A percentile compares a stretch with the other conserved stretches of the same genome.
Evolutionary conservation across 192 early-diverging fungal genomes (phyloP).

Genomic region (Allomyces arbusculus): DNA sequence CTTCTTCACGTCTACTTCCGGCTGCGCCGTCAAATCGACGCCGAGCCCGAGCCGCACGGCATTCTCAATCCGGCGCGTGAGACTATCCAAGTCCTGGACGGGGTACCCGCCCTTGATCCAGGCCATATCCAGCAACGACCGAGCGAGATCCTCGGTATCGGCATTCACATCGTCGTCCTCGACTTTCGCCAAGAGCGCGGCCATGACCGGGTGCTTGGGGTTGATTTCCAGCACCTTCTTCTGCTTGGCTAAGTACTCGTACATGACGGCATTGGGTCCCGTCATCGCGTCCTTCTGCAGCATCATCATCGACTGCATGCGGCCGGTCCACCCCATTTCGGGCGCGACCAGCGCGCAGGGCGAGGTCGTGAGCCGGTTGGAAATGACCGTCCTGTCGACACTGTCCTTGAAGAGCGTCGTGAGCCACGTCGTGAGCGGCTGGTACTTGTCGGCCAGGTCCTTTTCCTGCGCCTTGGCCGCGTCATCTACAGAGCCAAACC

Average conservation of each 20-base stretch:
- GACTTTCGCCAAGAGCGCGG: constrained; percentile 23
- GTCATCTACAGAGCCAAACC: constrained; percentile 18
- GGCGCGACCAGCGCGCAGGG: constrained; percentile 49
- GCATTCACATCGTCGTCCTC: constrained; percentile 23
- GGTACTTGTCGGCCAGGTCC: constrained; percentile 15
- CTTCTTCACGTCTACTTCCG: background rate
- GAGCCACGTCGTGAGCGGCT: constrained; percentile 25
- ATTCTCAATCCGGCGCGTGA: background rate
- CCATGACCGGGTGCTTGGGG: constrained; percentile 38
- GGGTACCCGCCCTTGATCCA: background rate
- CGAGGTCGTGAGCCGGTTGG: constrained; percentile 54
- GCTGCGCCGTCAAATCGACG: background rate
- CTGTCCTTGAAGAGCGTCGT: constrained; percentile 4
- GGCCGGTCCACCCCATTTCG: constrained; percentile 39
- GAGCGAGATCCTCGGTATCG: constrained; percentile 10
- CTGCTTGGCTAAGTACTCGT: constrained; percentile 22
- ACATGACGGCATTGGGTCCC: constrained; percentile 9
- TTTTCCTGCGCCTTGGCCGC: constrained; percentile 7
- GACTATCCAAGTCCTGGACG: background rate
- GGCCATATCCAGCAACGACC: background rate
- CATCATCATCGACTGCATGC: constrained; percentile 35
- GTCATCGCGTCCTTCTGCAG: too few relatives aligned
- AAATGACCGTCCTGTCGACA: constrained; percentile 36
- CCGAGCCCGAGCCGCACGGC: background rate
- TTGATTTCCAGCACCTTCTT: constrained; percentile 54